phyloP scores from a whole-genome alignment of 2,329 filamentous ascomycete genomes.

The Fusarium nematophilum region DNA sequence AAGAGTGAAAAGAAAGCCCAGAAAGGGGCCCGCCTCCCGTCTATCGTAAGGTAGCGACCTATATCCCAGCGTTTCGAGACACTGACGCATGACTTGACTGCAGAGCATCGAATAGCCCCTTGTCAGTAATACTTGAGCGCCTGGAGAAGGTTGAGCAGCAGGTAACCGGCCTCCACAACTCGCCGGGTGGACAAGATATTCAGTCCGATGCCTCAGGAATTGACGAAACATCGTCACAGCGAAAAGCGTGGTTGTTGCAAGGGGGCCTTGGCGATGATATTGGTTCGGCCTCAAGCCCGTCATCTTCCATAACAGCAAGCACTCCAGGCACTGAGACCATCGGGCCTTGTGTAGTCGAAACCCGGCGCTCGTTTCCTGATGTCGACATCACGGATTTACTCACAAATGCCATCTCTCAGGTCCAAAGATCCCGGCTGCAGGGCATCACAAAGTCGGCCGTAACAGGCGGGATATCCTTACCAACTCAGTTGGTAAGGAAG shows the following conservation, averaged over 20 bases:
- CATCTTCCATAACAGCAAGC: too few species aligned
- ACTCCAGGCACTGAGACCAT: neutral
- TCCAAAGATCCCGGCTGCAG: constrained; percentile 4
- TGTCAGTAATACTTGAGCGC: neutral
- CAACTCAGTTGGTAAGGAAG: constrained; percentile 5
- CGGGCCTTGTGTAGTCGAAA: neutral
- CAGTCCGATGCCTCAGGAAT: neutral
- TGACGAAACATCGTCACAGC: neutral
- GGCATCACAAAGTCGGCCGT: constrained; percentile 1
- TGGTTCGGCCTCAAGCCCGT: too few species aligned
- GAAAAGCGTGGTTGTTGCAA: neutral
- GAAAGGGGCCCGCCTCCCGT: too few species aligned
- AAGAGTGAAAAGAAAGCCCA: too few species aligned
- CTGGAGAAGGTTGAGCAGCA: neutral
- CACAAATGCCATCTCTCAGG: constrained; percentile 2
- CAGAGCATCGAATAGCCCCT: too few species aligned
- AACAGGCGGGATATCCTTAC: neutral
- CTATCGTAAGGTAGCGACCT: too few species aligned
- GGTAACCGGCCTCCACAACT: neutral
- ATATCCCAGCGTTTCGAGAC: too few species aligned
- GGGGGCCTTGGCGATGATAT: too few species aligned
- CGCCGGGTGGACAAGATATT: neutral
- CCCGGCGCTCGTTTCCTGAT: neutral
- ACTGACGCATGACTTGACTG: too few species aligned
- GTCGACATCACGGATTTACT: constrained; percentile 2